Evolutionary conservation across 2,329 filamentous ascomycete genomes (phyloP), one percentile per base, ranked within the genome.

Genomic region (Fusarium neocosmosporiellum): DNA sequence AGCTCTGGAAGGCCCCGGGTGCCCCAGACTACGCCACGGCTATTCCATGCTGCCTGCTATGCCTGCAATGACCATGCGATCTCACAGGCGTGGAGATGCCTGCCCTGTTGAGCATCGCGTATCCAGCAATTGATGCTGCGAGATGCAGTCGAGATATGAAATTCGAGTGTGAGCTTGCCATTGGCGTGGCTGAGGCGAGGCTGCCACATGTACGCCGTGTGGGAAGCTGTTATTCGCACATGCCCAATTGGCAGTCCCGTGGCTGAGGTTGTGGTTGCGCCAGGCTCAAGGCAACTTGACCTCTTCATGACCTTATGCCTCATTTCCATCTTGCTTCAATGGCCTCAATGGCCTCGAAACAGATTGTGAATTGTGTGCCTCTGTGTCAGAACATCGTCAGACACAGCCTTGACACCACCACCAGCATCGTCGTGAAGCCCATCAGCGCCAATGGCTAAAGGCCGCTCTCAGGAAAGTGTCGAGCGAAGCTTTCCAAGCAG

Each of bases 1-100:
- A 63, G 46, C 50, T 39, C 63, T 71, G 53, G 59, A 58, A 69
- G 63, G 16, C 60, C 74, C 67, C 63, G 62, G 63, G 43, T 50
- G 67, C 74, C 63, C 68, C 72, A 65, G 69, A 73, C 61, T 67
- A 67, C 59, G 54, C 67, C 59, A 70, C 33, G 31, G 33, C 53
- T 27, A 57, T 31, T 60, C 37, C 48, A 63, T 50, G 22, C 16
- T 31, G 46, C 24, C 27, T 29, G 24, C 10, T 18, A 8, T 31
- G 27, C 46, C 29, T 53, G 46, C 27, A 13, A 53, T 20, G 24
- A 5, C 46, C 18, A 53, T 53, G 46, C 20, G 54, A 27, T 57
- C 53, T 55, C 33, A 36, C 34, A 57, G 22, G 18, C 34, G 33
- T 29, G 55, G 55, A 50, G 41, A 36, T 22, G 41, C 36, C 36